Base-by-base conservation (phyloP, 768 basidiomycete species). In the Lyophyllum semitale region DNA sequence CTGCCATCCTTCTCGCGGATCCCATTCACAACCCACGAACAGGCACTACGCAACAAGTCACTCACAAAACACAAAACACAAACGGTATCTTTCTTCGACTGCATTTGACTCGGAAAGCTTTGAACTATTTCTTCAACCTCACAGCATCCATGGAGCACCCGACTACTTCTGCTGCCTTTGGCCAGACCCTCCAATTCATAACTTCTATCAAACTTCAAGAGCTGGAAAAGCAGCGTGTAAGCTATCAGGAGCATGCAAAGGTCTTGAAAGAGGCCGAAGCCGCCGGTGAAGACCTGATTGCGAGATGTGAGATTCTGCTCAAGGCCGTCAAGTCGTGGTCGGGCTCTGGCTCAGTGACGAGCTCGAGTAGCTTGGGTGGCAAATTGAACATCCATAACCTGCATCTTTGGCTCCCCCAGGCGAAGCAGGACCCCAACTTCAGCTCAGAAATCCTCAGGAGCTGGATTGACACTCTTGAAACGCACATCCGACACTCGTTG, bases 131-230 rank as follows among this genome's bases (percentile, higher is more conserved):
- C 9, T 4, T 37, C 37, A n/a, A n/a, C 37, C 4, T 38, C n/a
- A 38, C 11, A 46, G 45, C 8, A 46, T 23, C 25, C 25, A 55
- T 49, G 40, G 15, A 5, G 17, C 32, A 25, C 17, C 47, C 43
- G 12, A 48, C 51, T 8, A 30, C 53, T 27, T 64, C 63, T 22
- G 55, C 57, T 53, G 54, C 73, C 22, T 74, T 76, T 53, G 65
- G 71, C 20, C 67, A 76, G 52, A 73, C 76, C 8, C 68, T 77
- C 13, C 74, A 76, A 48, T 77, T 74, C 55, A 77, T 77, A 61
- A 77, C 78, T 5, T 64, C 69, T 8, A 68, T 74, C 59, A 78
- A 80, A 59, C 71, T 78, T 18, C 67, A 74, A 43, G 76, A 78
- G 51, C 63, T 78, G 30, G 73, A 76, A 50, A 76, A 74, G 54